A percentile compares a stretch with the other conserved stretches of the same genome.
Evolutionary conservation across 495 filamentous ascomycete species (phyloP).

Genomic region (Tetracladium setigerum): DNA sequence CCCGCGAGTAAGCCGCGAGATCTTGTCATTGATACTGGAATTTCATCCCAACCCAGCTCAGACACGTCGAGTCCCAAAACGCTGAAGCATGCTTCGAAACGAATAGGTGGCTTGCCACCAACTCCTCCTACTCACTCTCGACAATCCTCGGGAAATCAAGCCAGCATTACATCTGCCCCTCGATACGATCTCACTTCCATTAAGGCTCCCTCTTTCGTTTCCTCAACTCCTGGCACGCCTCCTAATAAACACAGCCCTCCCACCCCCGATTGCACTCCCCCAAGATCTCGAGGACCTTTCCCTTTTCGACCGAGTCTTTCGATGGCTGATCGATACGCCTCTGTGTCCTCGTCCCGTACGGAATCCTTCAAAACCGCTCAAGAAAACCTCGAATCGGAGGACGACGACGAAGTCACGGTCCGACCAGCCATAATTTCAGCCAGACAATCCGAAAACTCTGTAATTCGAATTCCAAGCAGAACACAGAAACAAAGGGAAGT

Average conservation of each 20-base stretch:
- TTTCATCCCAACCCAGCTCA: conserved; percentile 19
- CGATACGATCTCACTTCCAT: conserved; percentile 26
- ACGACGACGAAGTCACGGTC: conserved; percentile 41
- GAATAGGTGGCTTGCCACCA: conserved; percentile 34
- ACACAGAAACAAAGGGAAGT: conserved; percentile 31
- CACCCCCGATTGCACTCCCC: conserved; percentile 67
- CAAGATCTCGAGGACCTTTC: conserved; percentile 34
- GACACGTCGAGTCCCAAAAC: conserved; percentile 19
- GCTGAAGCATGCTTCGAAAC: conserved; percentile 27
- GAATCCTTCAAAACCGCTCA: conserved; percentile 70
- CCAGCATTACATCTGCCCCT: conserved; percentile 25
- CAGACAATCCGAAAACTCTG: conserved; percentile 33
- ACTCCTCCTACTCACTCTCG: conserved; percentile 48
- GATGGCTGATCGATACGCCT: conserved; percentile 30
- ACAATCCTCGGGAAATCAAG: conserved; percentile 37
- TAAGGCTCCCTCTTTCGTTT: conserved; percentile 24
- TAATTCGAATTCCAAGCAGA: conserved; percentile 21
- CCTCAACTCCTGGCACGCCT: conserved; percentile 42
- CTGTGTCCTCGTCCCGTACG: conserved; percentile 40
- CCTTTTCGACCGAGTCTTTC: conserved; percentile 29
- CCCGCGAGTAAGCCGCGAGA: conserved; percentile 18
- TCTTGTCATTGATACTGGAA: conserved; percentile 13
- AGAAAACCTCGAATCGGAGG: conserved; percentile 55
- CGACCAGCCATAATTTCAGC: conserved; percentile 37
- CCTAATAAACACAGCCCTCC: conserved; percentile 59